Evolutionary conservation across 495 filamentous ascomycete genomes (phyloP), one percentile per base, ranked within the genome.

Genomic region (Aspergillus mulundensis): DNA sequence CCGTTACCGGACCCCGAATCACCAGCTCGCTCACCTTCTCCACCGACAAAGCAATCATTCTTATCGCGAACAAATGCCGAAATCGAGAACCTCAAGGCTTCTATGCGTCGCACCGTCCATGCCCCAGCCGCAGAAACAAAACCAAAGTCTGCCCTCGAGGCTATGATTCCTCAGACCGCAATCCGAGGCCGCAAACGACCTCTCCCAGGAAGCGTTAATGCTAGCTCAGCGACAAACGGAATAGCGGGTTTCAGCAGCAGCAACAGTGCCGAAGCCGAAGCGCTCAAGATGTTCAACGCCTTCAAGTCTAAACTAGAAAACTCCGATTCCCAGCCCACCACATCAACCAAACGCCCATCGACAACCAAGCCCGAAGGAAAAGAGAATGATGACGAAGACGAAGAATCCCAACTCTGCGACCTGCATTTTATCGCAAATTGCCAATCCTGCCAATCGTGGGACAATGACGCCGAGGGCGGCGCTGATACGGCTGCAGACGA

Each of bases 381-480:
- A 70, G 59, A 36, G 71, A 64, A 6, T 63, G 56, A 65, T 14
- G 69, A 66, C n/a, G 80, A 84, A 41, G 86, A 89, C 43, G 84
- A 83, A 57, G 88, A 93, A 68, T 79, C 80, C 0, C 77, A 78
- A 39, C 74, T 95, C 15, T 96, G 91, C 64, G 90, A 96, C 66
- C 77, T 96, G 5, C 91, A 96, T 62, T 96, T 96, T 73, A 92
- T 97, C 61, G 86, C 86, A 7, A 86, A 91, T 59, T 99, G 94
- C 69, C 88, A 95, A 57, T 95, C 89, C 34, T 99, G 94, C 70
- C 77, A 82, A 47, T 78, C 84, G 1, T 97, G 92, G 89, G 64
- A 77, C 41, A 63, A 70, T 18, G 56, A 68, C 0, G 57, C 57
- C 2, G 47, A 32, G 1, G 32, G 28, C 19, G 56, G 38, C 20